Evolutionary conservation across 1,284 basidiomycete species (phyloP).

Genomic region (Ganoderma meredithae): DNA sequence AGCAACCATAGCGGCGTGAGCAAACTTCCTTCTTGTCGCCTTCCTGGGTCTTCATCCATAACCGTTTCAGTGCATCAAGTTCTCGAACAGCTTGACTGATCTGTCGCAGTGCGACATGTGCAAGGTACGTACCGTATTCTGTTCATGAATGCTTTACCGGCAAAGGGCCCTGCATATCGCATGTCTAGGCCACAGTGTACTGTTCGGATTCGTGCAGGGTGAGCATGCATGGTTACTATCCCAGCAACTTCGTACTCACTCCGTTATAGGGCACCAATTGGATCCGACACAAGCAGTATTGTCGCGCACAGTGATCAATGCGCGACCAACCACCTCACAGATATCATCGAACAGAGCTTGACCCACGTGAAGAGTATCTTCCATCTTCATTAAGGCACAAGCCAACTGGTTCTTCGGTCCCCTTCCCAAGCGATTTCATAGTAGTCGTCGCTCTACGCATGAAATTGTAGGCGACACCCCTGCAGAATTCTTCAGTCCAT

Average conservation of each 20-base stretch:
- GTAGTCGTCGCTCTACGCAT: too few relatives aligned
- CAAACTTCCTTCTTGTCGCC: conserved; percentile 13
- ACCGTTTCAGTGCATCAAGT: conserved; percentile 14
- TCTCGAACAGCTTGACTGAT: conserved; percentile 14
- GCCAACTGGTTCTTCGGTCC: background rate
- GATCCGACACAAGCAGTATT: conserved; percentile 1
- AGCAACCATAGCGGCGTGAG: conserved; percentile 36
- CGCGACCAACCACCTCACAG: background rate
- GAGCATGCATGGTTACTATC: background rate
- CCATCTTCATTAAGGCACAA: background rate
- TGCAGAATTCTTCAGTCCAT: background rate
- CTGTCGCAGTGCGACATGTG: conserved; percentile 21
- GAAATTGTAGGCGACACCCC: background rate
- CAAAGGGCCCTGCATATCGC: background rate
- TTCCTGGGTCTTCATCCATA: background rate
- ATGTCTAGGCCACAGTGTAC: background rate
- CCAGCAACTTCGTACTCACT: background rate
- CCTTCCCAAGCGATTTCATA: too few relatives aligned
- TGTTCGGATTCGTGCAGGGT: background rate
- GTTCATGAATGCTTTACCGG: background rate
- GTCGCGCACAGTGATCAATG: background rate
- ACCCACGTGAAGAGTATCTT: background rate
- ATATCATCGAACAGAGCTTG: background rate
- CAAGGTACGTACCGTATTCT: conserved; percentile 18
- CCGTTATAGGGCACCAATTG: background rate